Percentiles rank a stretch among this genome's conserved stretches.
These are phyloP conservation scores for Phytophthora sansomeana DNA, from an alignment of 352 stramenopile genomes.

Conservation along the genomic window DNA sequence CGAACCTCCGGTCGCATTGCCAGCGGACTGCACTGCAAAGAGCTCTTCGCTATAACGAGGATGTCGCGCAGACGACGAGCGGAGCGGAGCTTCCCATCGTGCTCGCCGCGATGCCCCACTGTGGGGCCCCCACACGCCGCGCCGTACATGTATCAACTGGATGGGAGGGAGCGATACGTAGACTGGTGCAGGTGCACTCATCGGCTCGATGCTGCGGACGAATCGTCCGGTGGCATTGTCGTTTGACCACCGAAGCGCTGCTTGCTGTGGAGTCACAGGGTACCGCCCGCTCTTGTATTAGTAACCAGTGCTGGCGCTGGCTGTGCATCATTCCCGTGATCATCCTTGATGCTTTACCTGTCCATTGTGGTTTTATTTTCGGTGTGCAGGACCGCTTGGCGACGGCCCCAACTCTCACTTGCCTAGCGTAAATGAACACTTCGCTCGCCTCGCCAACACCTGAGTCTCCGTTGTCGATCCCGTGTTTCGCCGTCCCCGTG, in stretches of 20 bases:
- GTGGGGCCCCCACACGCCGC: neutral
- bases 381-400: neutral
- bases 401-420: too few relatives aligned
- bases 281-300: too few relatives aligned
- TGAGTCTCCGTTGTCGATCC: neutral
- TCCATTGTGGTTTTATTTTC: too few relatives aligned
- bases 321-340: too few relatives aligned
- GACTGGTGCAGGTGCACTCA: too few relatives aligned
- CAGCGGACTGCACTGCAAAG: neutral
- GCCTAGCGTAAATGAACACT: too few relatives aligned
- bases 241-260: too few relatives aligned
- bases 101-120: neutral
- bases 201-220: neutral
- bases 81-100: slow-evolving; percentile 23
- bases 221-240: neutral
- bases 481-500: slow-evolving; percentile 24
- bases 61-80: slow-evolving; percentile 8
- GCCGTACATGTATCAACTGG: slow-evolving; percentile 38
- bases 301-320: too few relatives aligned
- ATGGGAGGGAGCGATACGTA: slow-evolving; percentile 28
- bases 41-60: slow-evolving; percentile 29
- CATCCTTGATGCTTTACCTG: too few relatives aligned
- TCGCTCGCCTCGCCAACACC: too few relatives aligned
- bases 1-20: slow-evolving; percentile 5
- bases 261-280: neutral